A percentile compares a stretch with the other conserved stretches of the same genome.
phyloP scores from a whole-genome alignment of 1,284 basidiomycete genomes.

The Apiotrichum montevideense region DNA sequence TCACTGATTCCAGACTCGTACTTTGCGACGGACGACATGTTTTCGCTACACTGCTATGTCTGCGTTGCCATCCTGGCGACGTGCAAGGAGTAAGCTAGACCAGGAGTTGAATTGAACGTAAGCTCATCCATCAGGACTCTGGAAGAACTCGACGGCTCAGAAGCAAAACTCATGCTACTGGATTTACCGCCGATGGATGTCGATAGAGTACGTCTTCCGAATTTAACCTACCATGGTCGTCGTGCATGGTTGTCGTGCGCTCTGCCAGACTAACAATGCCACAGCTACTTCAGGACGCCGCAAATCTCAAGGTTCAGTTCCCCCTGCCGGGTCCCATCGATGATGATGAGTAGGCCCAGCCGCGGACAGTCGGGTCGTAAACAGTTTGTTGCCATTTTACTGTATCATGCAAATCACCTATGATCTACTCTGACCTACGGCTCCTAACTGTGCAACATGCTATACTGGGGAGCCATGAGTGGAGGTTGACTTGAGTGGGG shows the following conservation, averaged over 20 bases:
- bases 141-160: slow-evolving; percentile 43
- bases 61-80: slow-evolving; percentile 43
- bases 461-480: no score
- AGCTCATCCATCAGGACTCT: slow-evolving; percentile 17
- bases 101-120: background rate
- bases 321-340: slow-evolving; percentile 30
- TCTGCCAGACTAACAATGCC: background rate
- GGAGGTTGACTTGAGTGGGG: no score
- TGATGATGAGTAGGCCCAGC: slow-evolving; percentile 5
- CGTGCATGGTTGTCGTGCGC: no score
- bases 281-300: slow-evolving; percentile 40
- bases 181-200: slow-evolving; percentile 45
- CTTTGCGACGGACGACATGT: slow-evolving; percentile 42
- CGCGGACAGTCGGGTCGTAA: background rate
- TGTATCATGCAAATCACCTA: background rate
- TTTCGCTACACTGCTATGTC: slow-evolving; percentile 43
- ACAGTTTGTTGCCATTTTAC: background rate
- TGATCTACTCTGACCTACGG: background rate
- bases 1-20: slow-evolving; percentile 34
- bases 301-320: slow-evolving; percentile 34
- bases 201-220: slow-evolving; percentile 30
- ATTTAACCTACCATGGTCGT: no score
- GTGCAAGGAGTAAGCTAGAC: slow-evolving; percentile 39
- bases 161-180: slow-evolving; percentile 43
- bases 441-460: no score